Base-by-base conservation (phyloP, 2,329 filamentous ascomycete genomes). In the Monosporascus sp. region DNA sequence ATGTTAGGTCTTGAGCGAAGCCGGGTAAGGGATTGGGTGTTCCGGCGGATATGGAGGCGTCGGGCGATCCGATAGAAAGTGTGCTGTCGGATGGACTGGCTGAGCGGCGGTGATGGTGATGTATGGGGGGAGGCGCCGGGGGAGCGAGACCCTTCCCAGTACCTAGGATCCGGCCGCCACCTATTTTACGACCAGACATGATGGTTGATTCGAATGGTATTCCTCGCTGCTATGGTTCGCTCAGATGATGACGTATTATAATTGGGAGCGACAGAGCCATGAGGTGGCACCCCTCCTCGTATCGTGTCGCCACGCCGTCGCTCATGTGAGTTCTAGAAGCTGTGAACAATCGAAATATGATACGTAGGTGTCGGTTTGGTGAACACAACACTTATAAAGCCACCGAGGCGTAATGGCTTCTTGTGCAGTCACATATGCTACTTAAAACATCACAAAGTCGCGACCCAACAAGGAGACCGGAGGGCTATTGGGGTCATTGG, bases 151-250 rank as follows among this genome's bases (percentile, higher is more conserved):
- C 85, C 72, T 87, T 90, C 65, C 90, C 90, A 74, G 82, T 95
- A 65, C 93, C 93, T 64, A 97, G 77, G 67, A 97, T 86, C 75
- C 93, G 85, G 70, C 93, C 93, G 73, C 93, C 92, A 72, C 93
- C 93, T 70, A 97, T 82, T 78, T 88, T 92, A 77, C 89, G 85
- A 71, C 82, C 81, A 64, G 90, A 88, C 90, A 96, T 96, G 70
- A 64, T 72, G 70, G 53, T 48, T 38, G 25, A 39, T 37, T 14
- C 20, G 8, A 15, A 22, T 22, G 24, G 24, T 24, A 22, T 22
- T n/a, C 38, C 38, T n/a, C 38, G 41, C 14, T 25, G 41, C 22
- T 20, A 20, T 44, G 15, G 37, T 39, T 39, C 18, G 37, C 37
- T 18, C 39, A 20, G 22, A 20, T 20, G 6, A 22, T 27, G 9